phyloP scores from a whole-genome alignment of 768 basidiomycete genomes.

The Pholiota molesta region DNA sequence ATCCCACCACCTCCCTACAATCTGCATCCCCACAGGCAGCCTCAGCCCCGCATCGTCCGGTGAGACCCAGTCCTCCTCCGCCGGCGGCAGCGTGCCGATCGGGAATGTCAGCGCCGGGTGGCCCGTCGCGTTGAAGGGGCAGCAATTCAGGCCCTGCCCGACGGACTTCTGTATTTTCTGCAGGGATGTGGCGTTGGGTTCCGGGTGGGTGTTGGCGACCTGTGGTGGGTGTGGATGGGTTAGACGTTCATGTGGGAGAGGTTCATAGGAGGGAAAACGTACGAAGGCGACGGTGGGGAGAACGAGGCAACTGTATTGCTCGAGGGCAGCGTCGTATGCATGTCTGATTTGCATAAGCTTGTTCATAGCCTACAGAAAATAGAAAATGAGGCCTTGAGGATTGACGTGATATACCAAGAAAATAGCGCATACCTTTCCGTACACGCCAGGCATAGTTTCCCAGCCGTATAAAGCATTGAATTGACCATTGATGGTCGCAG shows the following conservation, averaged over 20 bases:
- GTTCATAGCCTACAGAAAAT: conserved; percentile 21
- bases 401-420: not conserved
- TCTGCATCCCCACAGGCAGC: conserved; percentile 47
- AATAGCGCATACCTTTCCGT: conserved; percentile 19
- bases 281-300: conserved; percentile 27
- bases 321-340: conserved; percentile 21
- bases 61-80: conserved; percentile 28
- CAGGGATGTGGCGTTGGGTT: conserved; percentile 25
- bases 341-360: conserved; percentile 22
- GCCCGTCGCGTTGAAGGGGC: conserved; percentile 36
- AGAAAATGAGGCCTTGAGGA: not conserved
- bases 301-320: conserved; percentile 19
- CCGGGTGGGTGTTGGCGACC: conserved; percentile 25
- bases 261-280: not conserved
- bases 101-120: conserved; percentile 46
- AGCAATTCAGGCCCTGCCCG: conserved; percentile 31
- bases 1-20: conserved; percentile 45
- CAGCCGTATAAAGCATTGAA: conserved; percentile 24
- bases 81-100: conserved; percentile 40
- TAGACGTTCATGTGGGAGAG: not conserved
- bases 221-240: not conserved
- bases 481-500: conserved; percentile 23
- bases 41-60: conserved; percentile 30
- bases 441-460: conserved; percentile 19
- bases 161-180: conserved; percentile 30